phyloP scores from a whole-genome alignment of 441 rosid species.

The Corymbia citriodora region DNA sequence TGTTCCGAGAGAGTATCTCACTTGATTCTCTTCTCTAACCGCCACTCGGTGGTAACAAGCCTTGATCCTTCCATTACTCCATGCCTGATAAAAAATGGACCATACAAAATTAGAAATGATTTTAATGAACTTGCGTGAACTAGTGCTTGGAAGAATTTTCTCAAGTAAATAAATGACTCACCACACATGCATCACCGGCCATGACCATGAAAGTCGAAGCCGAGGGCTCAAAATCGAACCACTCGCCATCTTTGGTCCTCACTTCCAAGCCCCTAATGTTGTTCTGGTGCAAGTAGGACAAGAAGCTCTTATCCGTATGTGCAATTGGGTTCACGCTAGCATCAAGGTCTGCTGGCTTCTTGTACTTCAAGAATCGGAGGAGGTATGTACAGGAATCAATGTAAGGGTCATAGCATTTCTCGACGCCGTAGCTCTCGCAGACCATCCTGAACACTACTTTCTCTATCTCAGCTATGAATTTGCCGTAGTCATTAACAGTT shows the following conservation, averaged over 20 bases:
- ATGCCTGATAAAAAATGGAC: not conserved
- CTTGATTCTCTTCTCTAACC: not conserved
- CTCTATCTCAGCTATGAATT: slow-evolving; percentile 30
- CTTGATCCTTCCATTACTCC: slow-evolving; percentile 14
- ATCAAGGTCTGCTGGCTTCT: slow-evolving; percentile 22
- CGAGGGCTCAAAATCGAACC: slow-evolving; percentile 45
- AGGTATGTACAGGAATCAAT: slow-evolving; percentile 41
- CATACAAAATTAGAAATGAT: not conserved
- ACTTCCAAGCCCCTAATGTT: slow-evolving; percentile 48
- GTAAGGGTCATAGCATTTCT: slow-evolving; percentile 34
- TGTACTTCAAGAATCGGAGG: slow-evolving; percentile 49
- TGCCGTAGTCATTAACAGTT: slow-evolving; percentile 22
- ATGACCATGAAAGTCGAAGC: slow-evolving; percentile 43
- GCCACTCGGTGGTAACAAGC: slow-evolving; percentile 12
- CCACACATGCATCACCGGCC: slow-evolving; percentile 71
- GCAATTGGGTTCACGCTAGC: slow-evolving; percentile 32
- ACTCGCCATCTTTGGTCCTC: slow-evolving; percentile 36
- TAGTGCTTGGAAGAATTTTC: not conserved
- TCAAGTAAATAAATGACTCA: slow-evolving; percentile 8
- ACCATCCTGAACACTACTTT: slow-evolving; percentile 44
- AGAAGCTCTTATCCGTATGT: slow-evolving; percentile 68
- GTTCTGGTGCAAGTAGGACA: slow-evolving; percentile 57
- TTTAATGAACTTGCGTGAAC: not conserved
- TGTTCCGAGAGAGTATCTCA: slow-evolving; percentile 2
- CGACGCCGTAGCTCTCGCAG: slow-evolving; percentile 59